phyloP scores from a whole-genome alignment of 2,329 filamentous ascomycete species.

The Verticillium nonalfalfae region DNA sequence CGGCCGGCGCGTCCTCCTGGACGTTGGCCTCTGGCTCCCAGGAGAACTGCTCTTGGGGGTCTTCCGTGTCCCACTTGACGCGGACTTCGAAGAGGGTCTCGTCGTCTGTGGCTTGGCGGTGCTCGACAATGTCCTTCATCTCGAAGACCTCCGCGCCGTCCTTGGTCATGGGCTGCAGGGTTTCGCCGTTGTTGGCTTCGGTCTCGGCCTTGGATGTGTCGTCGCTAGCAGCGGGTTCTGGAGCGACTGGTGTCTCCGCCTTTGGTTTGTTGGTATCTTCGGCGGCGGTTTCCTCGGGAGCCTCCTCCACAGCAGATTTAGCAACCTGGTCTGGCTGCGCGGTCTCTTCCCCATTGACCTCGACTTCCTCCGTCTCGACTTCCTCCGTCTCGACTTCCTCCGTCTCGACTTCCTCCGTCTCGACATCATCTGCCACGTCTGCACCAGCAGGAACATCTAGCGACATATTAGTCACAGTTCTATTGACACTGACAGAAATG shows the following conservation, averaged over 20 bases:
- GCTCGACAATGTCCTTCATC: constrained; percentile 5
- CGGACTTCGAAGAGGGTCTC: constrained; percentile 19
- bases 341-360: no score
- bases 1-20: constrained; percentile 23
- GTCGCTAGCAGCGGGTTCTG: not conserved
- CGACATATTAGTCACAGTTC: not conserved
- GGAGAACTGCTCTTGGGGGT: constrained; percentile 16
- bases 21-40: constrained; percentile 27
- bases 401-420: not conserved
- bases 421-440: not conserved
- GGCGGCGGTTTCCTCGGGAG: not conserved
- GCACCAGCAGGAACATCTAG: not conserved
- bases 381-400: not conserved
- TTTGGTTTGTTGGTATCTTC: not conserved
- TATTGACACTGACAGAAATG: not conserved
- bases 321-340: no score
- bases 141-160: constrained; percentile 1
- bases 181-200: not conserved
- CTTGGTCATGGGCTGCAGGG: not conserved
- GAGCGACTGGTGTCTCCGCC: not conserved
- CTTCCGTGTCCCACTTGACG: constrained; percentile 19
- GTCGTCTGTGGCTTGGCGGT: constrained; percentile 8
- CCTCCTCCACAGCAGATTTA: no score
- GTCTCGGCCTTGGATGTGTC: not conserved
- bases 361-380: not conserved